These are phyloP conservation scores for Pseudophaeomoniella oleicola DNA, from an alignment of 2,329 filamentous ascomycete species.

Conservation along the genomic window DNA sequence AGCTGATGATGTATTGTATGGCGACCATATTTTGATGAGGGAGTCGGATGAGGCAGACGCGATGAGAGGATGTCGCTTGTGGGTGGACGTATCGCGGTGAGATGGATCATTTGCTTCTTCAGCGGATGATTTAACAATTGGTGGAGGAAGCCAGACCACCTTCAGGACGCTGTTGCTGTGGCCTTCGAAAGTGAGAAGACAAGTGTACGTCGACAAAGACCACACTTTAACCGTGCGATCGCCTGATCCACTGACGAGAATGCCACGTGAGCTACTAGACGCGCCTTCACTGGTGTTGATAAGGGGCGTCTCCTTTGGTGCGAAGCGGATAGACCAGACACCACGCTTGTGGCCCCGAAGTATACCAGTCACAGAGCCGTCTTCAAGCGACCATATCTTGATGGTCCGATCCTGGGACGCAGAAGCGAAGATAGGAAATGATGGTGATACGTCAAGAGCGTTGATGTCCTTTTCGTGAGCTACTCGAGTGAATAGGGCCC, in stretches of 20 bases:
- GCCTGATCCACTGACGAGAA: conserved; percentile 79
- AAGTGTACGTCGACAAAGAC: conserved; percentile 84
- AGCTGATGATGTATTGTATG: conserved; percentile 30
- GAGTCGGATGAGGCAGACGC: conserved; percentile 87
- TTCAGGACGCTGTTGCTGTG: conserved; percentile 94
- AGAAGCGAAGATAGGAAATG: conserved; percentile 73
- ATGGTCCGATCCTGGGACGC: conserved; percentile 94
- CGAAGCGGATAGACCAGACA: conserved; percentile 90
- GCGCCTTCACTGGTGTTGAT: conserved; percentile 58
- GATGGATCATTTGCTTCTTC: conserved; percentile 18
- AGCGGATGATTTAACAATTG: conserved; percentile 14
- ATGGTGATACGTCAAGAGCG: conserved; percentile 66
- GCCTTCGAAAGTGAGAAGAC: conserved; percentile 85
- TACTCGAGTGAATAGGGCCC: conserved; percentile 73
- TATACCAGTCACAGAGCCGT: conserved; percentile 82
- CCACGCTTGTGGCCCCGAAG: conserved; percentile 84
- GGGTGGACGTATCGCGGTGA: conserved; percentile 16
- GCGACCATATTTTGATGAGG: conserved; percentile 92
- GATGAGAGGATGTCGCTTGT: conserved; percentile 25
- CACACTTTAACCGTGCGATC: conserved; percentile 95
- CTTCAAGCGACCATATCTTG: conserved; percentile 87
- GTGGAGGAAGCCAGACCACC: conserved; percentile 64
- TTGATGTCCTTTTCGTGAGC: conserved; percentile 99
- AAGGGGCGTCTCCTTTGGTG: conserved; percentile 60
- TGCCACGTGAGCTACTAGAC: conserved; percentile 58